A percentile compares a stretch with the other conserved stretches of the same genome.
These are phyloP conservation scores for Selenicereus undatus DNA, from an alignment of 148 eudicot genomes.

Conservation along the genomic window DNA sequence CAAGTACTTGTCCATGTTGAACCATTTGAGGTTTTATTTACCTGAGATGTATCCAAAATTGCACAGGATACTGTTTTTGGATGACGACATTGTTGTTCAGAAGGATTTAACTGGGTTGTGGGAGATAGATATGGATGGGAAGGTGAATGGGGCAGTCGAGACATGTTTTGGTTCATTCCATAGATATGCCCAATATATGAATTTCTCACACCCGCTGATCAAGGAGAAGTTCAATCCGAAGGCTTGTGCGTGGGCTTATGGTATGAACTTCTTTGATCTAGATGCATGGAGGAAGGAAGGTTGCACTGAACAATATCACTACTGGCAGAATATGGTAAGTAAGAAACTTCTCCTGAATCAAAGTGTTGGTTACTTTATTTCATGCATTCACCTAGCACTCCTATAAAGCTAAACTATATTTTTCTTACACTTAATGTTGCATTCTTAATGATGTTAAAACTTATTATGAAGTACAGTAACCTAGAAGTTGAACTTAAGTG, in stretches of 20 bases:
- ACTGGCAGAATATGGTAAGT: conserved; percentile 30
- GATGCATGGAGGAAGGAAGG: conserved; percentile 34
- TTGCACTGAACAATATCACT: conserved; percentile 32
- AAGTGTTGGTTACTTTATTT: not conserved
- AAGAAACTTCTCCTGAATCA: not conserved
- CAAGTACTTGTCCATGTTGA: conserved; percentile 25
- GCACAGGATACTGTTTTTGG: conserved; percentile 31
- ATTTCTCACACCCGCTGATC: conserved; percentile 29
- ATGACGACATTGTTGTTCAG: conserved; percentile 33
- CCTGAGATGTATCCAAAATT: conserved; percentile 34
- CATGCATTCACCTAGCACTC: no score
- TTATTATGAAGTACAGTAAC: no score
- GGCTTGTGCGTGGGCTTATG: conserved; percentile 33
- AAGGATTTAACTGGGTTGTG: not conserved
- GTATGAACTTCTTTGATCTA: conserved; percentile 36
- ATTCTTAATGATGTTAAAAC: no score
- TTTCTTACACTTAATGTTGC: no score
- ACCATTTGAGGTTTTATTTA: conserved; percentile 17
- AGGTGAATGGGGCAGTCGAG: not conserved
- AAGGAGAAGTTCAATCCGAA: conserved; percentile 29
- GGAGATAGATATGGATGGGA: not conserved
- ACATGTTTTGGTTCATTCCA: conserved; percentile 9
- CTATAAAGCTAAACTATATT: no score
- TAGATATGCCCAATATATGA: conserved; percentile 29
- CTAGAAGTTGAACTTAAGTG: no score